Percentiles rank a stretch among this genome's conserved stretches.
Conservation (phyloP, 192 early-diverging fungal genomes). For the Lunasporangiospora selenospora region DNA sequence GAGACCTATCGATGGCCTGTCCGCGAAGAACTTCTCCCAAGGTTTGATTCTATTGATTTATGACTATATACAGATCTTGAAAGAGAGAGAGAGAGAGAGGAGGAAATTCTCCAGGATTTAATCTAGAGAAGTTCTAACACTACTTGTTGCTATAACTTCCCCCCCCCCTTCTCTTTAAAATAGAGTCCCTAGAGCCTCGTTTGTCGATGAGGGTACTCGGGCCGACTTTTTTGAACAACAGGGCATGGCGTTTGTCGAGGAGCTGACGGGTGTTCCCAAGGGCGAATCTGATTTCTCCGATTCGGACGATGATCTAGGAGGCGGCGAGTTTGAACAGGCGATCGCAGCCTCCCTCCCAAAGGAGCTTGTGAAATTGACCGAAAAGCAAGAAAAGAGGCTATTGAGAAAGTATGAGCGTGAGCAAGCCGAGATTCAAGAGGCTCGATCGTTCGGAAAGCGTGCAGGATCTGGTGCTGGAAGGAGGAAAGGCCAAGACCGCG, state of each 20-base stretch:
- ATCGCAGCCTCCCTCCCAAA: too few species aligned
- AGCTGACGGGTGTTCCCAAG: constrained; percentile 37
- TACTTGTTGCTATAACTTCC: neutral
- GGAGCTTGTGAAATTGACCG: too few species aligned
- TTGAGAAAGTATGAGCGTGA: too few species aligned
- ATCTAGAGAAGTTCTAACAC: neutral
- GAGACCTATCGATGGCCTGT: constrained; percentile 38
- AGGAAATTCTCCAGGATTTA: neutral
- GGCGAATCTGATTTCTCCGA: neutral
- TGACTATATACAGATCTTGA: too few species aligned
- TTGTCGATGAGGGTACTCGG: neutral
- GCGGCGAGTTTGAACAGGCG: neutral
- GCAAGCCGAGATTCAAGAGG: too few species aligned
- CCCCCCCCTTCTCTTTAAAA: neutral
- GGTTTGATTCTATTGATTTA: neutral
- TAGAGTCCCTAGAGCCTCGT: constrained; percentile 13
- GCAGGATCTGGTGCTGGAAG: too few species aligned
- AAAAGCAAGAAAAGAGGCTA: too few species aligned
- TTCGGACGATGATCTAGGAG: neutral
- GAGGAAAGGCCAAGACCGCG: too few species aligned
- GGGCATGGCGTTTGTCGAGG: constrained; percentile 26
- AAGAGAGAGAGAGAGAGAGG: too few species aligned
- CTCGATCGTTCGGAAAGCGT: too few species aligned
- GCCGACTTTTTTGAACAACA: constrained; percentile 5
- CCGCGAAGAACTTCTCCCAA: constrained; percentile 16